phyloP scores from a whole-genome alignment of 257 asterid species.

The Cordia subcordata region DNA sequence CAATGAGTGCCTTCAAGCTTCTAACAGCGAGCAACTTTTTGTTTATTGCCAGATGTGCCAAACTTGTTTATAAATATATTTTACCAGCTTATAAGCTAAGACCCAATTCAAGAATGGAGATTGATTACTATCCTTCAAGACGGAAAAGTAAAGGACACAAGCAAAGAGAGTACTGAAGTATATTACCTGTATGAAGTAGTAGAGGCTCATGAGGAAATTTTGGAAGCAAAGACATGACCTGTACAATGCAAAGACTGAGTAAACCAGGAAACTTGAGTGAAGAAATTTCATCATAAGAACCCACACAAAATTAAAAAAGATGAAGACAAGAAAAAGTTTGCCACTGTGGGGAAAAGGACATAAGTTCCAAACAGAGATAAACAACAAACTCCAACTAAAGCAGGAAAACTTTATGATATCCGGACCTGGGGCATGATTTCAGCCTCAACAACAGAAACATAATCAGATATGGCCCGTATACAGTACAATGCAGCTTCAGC shows the following conservation, averaged over 20 bases:
- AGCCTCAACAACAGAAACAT: conserved; percentile 66
- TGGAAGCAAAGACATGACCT: conserved; percentile 87
- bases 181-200: conserved; percentile 90
- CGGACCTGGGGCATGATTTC: conserved; percentile 94
- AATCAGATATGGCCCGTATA: conserved; percentile 90
- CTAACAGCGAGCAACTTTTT: background rate
- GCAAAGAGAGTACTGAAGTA: conserved; percentile 11
- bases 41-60: background rate
- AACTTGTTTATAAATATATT: background rate
- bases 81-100: background rate
- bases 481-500: conserved; percentile 95
- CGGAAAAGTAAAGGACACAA: background rate
- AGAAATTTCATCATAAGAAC: background rate
- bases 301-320: background rate
- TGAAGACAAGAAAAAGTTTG: background rate
- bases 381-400: background rate
- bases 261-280: background rate
- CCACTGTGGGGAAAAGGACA: background rate
- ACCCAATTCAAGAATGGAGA: no score
- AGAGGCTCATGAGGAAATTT: conserved; percentile 92
- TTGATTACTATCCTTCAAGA: background rate
- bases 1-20: background rate
- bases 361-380: conserved; percentile 5
- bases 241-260: conserved; percentile 17
- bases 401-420: conserved; percentile 16